Evolutionary conservation across 2,329 filamentous ascomycete species (phyloP).

Genomic region (Sporothrix protearum): DNA sequence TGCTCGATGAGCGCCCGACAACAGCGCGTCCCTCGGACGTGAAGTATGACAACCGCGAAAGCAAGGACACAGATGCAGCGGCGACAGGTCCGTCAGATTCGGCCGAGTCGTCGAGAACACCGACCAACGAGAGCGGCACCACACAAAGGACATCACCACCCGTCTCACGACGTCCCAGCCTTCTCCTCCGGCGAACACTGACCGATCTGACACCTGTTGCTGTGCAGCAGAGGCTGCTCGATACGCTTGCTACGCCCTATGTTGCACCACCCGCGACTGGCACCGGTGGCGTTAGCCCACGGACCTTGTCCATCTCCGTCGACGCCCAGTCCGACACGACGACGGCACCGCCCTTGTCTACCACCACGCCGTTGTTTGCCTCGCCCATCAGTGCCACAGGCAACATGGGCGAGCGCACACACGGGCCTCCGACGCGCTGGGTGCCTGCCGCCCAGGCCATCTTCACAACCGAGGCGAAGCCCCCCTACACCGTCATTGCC

Average conservation of each 20-base stretch:
- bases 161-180: conserved; percentile 56
- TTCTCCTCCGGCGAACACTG: conserved; percentile 72
- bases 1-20: conserved; percentile 9
- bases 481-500: conserved; percentile 92
- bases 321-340: conserved; percentile 15
- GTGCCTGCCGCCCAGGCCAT: conserved; percentile 90
- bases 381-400: conserved; percentile 44
- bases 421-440: conserved; percentile 87
- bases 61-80: background rate
- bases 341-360: conserved; percentile 4
- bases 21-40: background rate
- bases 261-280: conserved; percentile 35
- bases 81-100: conserved; percentile 37
- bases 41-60: background rate
- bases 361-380: conserved; percentile 36
- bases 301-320: conserved; percentile 13
- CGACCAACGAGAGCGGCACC: conserved; percentile 55
- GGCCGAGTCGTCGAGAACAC: conserved; percentile 51
- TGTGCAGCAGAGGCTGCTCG: conserved; percentile 77
- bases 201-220: conserved; percentile 75
- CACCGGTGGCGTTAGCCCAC: background rate
- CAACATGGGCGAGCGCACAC: conserved; percentile 59
- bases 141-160: conserved; percentile 53
- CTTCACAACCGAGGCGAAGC: conserved; percentile 87
- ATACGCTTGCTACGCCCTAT: conserved; percentile 81